A percentile compares a stretch with the other conserved stretches of the same genome.
phyloP scores from a whole-genome alignment of 352 stramenopile genomes.

The Phytophthora niederhauseri region DNA sequence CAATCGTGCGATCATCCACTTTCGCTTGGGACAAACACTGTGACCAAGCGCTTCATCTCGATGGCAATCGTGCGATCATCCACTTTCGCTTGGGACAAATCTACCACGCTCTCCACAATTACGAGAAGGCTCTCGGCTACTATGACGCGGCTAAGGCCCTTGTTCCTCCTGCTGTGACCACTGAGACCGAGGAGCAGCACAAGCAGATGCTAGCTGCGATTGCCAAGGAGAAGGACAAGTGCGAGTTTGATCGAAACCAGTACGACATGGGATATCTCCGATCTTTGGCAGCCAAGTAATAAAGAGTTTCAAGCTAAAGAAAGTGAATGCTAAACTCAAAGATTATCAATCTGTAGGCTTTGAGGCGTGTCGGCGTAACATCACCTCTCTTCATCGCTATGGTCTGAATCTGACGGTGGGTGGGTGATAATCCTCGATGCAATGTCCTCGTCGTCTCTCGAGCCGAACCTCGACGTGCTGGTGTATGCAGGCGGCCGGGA shows the following conservation, averaged over 20 bases:
- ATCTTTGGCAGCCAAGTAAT: constrained; percentile 28
- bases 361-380: not conserved
- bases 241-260: constrained; percentile 64
- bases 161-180: constrained; percentile 1
- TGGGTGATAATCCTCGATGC: constrained; percentile 56
- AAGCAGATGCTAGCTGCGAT: constrained; percentile 36
- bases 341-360: not conserved
- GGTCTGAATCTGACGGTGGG: constrained; percentile 22
- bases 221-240: constrained; percentile 59
- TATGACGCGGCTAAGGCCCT: constrained; percentile 28
- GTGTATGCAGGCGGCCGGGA: constrained; percentile 43
- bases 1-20: constrained; percentile 41
- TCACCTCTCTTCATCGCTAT: constrained; percentile 15
- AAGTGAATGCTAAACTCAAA: constrained; percentile 8
- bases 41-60: constrained; percentile 41
- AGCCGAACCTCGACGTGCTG: constrained; percentile 27
- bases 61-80: constrained; percentile 36
- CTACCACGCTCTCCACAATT: constrained; percentile 52
- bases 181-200: constrained; percentile 10
- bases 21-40: constrained; percentile 67
- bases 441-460: constrained; percentile 40
- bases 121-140: constrained; percentile 51
- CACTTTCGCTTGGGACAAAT: constrained; percentile 65
- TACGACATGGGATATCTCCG: constrained; percentile 63
- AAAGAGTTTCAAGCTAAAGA: not conserved